These are phyloP conservation scores for Streptanthus diversifolius DNA, from an alignment of 345 rosid species.

Conservation along the genomic window DNA sequence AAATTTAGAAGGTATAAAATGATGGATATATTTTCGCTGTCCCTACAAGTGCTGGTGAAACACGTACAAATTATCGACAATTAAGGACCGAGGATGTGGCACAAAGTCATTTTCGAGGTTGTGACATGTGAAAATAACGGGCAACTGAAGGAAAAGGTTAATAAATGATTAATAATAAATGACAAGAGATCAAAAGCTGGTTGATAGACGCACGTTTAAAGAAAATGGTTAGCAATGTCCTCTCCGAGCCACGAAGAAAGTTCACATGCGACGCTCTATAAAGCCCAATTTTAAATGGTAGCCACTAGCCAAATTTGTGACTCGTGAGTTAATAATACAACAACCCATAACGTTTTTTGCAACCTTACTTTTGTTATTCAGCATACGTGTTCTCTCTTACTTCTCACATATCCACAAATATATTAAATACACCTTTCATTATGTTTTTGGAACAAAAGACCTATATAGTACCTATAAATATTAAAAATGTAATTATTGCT, in stretches of 20 bases:
- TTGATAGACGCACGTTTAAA: background rate
- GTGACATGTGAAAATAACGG: slow-evolving; percentile 22
- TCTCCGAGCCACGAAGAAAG: background rate
- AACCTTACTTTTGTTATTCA: background rate
- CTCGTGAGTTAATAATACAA: slow-evolving; percentile 24
- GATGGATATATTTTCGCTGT: background rate
- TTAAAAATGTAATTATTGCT: too few relatives aligned
- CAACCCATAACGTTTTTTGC: background rate
- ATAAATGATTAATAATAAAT: background rate
- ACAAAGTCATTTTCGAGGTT: background rate
- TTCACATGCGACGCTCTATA: slow-evolving; percentile 9
- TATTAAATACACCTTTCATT: background rate
- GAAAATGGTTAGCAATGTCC: background rate
- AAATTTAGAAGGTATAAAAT: background rate
- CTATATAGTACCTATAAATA: too few relatives aligned
- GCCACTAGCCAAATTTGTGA: background rate
- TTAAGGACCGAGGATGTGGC: background rate
- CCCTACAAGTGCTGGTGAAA: background rate
- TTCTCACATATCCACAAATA: background rate
- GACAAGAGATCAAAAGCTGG: background rate
- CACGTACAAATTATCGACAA: background rate
- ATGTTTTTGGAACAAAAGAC: background rate
- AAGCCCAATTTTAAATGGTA: slow-evolving; percentile 11
- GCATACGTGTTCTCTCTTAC: slow-evolving; percentile 2
- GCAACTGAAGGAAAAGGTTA: background rate